Conservation (phyloP, 306 rosid species). For the Ormosia emarginata region DNA sequence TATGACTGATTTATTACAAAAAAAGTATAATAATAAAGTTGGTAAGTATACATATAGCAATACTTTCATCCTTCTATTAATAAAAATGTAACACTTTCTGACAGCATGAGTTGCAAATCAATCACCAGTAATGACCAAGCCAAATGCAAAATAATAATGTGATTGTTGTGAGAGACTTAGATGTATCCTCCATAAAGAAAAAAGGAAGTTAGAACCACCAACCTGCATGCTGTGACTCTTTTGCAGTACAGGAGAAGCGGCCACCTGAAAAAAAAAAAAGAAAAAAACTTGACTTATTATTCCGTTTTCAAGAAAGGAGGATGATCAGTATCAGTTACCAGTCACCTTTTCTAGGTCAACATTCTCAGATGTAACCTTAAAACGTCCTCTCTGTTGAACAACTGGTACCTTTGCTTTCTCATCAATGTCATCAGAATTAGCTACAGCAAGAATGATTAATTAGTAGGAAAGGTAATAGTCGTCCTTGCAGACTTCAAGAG, state of each 20-base stretch:
- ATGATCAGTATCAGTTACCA: neutral
- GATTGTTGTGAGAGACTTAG: neutral
- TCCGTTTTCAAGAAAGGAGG: constrained; percentile 18
- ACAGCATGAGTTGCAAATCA: neutral
- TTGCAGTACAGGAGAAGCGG: constrained; percentile 61
- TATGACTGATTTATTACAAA: neutral
- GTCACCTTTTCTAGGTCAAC: constrained; percentile 79
- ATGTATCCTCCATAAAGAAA: neutral
- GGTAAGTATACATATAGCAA: neutral
- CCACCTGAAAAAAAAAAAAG: constrained; percentile 50
- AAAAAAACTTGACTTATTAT: constrained; percentile 12
- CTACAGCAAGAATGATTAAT: constrained; percentile 31
- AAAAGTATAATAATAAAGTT: neutral
- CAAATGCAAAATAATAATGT: neutral
- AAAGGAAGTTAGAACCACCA: constrained; percentile 32
- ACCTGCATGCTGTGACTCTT: constrained; percentile 95
- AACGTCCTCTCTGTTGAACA: constrained; percentile 94
- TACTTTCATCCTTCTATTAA: neutral
- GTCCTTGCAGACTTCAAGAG: constrained; percentile 1
- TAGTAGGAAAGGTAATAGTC: constrained; percentile 8
- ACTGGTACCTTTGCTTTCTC: constrained; percentile 84
- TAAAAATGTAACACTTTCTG: neutral
- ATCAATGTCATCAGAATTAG: constrained; percentile 62
- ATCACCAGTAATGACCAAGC: constrained; percentile 5
- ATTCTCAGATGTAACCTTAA: constrained; percentile 91